Evolutionary conservation across 2,329 filamentous ascomycete species (phyloP).

Genomic region (Grosmannia clavigera): DNA sequence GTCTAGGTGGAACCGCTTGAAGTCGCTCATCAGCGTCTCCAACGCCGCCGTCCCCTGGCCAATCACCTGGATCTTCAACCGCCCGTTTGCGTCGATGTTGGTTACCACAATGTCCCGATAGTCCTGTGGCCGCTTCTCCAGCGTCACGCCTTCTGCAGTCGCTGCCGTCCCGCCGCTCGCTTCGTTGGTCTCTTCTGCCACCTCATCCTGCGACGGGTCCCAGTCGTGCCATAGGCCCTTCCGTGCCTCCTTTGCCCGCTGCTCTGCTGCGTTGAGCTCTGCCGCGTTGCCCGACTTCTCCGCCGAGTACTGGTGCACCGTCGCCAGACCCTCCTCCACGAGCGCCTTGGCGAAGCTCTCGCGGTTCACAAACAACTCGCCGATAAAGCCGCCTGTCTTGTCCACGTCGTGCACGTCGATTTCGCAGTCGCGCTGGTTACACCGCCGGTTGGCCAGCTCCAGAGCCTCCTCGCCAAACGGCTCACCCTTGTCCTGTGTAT

Average conservation of each 20-base stretch:
- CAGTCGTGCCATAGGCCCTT: constrained; percentile 91
- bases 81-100: constrained; percentile 70
- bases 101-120: constrained; percentile 93
- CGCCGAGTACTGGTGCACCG: constrained; percentile 87
- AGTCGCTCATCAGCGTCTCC: constrained; percentile 78
- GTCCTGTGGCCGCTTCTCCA: constrained; percentile 59
- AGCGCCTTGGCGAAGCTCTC: constrained; percentile 92
- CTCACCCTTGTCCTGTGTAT: constrained; percentile 69
- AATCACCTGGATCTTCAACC: constrained; percentile 83
- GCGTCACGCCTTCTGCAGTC: constrained; percentile 33
- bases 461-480: constrained; percentile 92
- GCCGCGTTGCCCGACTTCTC: constrained; percentile 85
- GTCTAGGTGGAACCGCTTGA: constrained; percentile 82
- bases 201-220: constrained; percentile 76
- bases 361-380: constrained; percentile 81
- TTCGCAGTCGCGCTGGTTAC: constrained; percentile 90
- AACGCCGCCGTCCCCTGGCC: constrained; percentile 76
- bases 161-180: constrained; percentile 37
- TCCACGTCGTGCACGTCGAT: constrained; percentile 91
- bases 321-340: constrained; percentile 85
- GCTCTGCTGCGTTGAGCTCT: constrained; percentile 79
- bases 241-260: constrained; percentile 74
- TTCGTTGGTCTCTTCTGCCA: constrained; percentile 37
- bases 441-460: constrained; percentile 77
- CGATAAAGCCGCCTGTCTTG: constrained; percentile 96